Percentiles rank a stretch among this genome's conserved stretches.
Evolutionary conservation across 139 green algal species (phyloP).

Genomic region (Volvox africanus): DNA sequence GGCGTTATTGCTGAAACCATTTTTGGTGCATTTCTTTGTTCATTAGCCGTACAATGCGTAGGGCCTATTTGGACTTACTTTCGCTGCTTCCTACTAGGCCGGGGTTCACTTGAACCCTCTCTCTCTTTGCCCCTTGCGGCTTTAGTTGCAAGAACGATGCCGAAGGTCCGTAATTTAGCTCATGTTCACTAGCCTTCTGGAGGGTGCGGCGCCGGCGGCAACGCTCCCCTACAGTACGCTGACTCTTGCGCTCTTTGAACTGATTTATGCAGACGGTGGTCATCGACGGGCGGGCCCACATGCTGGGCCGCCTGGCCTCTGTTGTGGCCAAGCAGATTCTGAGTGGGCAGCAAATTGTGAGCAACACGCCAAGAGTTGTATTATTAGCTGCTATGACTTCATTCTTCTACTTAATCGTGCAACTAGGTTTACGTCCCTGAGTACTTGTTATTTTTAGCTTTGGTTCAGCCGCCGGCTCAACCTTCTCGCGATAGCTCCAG

Average conservation of each 20-base stretch:
- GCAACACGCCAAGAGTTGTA: not conserved
- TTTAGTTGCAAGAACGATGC: slow-evolving; percentile 32
- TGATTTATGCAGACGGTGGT: slow-evolving; percentile 73
- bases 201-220: slow-evolving; percentile 30
- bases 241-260: not conserved
- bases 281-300: slow-evolving; percentile 95
- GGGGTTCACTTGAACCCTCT: not conserved
- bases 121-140: slow-evolving; percentile 32
- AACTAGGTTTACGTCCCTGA: too few relatives aligned
- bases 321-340: slow-evolving; percentile 99
- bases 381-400: too few relatives aligned
- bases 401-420: too few relatives aligned
- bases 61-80: not conserved
- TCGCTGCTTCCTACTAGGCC: not conserved
- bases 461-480: slow-evolving; percentile 12
- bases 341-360: slow-evolving; percentile 93
- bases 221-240: not conserved
- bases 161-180: slow-evolving; percentile 22
- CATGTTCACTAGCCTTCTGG: not conserved
- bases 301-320: slow-evolving; percentile 96
- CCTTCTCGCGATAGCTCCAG: too few relatives aligned
- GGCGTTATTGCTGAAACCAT: too few relatives aligned
- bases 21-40: not conserved
- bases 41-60: not conserved
- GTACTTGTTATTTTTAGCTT: not conserved